Evolutionary conservation across 225 moss, liverwort and hornwort species (phyloP).

Genomic region (Asterella californica): DNA sequence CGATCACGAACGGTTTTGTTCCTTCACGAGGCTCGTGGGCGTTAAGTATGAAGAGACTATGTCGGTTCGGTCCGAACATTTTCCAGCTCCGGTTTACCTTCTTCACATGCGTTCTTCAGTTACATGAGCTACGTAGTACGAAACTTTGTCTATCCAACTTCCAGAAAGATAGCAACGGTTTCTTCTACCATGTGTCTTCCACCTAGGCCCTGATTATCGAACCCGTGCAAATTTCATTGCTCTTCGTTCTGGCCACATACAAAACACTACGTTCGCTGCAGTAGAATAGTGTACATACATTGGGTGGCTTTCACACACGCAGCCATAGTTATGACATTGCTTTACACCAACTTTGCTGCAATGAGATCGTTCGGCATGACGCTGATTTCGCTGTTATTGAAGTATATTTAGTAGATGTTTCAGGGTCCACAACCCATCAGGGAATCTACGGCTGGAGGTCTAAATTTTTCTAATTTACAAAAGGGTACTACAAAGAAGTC

Average conservation of each 20-base stretch:
- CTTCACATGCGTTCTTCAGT: neutral
- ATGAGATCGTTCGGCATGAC: neutral
- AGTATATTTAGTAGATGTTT: neutral
- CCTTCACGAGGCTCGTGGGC: conserved; percentile 3
- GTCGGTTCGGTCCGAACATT: neutral
- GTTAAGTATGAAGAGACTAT: neutral
- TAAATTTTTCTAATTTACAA: conserved; percentile 1
- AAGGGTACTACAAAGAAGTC: neutral
- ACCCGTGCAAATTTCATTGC: neutral
- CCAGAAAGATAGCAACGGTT: neutral
- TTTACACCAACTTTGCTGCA: neutral
- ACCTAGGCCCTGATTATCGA: neutral
- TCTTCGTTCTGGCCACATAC: neutral
- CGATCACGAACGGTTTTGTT: neutral
- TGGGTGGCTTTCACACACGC: neutral
- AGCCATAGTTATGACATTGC: neutral
- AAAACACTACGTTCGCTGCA: neutral
- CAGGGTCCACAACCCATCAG: neutral
- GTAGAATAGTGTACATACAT: neutral
- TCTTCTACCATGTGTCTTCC: neutral
- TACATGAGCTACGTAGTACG: neutral
- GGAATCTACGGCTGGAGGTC: neutral
- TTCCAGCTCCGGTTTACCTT: neutral
- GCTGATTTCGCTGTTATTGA: neutral
- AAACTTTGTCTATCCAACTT: neutral